Evolutionary conservation across 805 yeast species (phyloP).

Genomic region (Kluyveromyces dobzhanskii): DNA sequence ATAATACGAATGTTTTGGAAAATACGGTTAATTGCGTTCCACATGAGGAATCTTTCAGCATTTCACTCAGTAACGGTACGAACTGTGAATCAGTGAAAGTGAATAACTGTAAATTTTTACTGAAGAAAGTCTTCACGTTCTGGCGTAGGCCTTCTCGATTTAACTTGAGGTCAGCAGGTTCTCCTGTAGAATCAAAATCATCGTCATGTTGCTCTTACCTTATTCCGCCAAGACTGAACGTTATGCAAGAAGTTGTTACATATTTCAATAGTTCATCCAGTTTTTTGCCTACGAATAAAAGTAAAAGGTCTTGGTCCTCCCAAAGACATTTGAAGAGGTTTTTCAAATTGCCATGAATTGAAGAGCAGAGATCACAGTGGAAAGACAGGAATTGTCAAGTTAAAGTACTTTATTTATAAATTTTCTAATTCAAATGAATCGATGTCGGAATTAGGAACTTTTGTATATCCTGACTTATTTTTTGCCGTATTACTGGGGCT

Average conservation of each 20-base stretch:
- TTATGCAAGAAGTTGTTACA: not conserved
- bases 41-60: too few relatives aligned
- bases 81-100: too few relatives aligned
- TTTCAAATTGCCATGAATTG: not conserved
- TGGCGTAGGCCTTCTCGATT: too few relatives aligned
- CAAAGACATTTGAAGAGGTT: not conserved
- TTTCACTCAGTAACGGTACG: too few relatives aligned
- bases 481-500: slow-evolving; percentile 1
- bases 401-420: slow-evolving; percentile 3
- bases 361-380: too few relatives aligned
- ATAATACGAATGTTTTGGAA: too few relatives aligned
- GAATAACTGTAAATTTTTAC: too few relatives aligned
- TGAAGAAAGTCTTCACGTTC: too few relatives aligned
- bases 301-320: not conserved
- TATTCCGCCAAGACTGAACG: not conserved
- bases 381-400: too few relatives aligned
- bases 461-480: slow-evolving; percentile 15
- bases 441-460: slow-evolving; percentile 17
- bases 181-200: too few relatives aligned
- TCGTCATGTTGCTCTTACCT: not conserved
- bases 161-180: too few relatives aligned
- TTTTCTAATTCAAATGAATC: slow-evolving; percentile 21
- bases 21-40: too few relatives aligned
- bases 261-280: not conserved
- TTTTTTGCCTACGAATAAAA: not conserved